Evolutionary conservation across 2,329 filamentous ascomycete genomes (phyloP).

Genomic region (Phialemoniopsis sp.): DNA sequence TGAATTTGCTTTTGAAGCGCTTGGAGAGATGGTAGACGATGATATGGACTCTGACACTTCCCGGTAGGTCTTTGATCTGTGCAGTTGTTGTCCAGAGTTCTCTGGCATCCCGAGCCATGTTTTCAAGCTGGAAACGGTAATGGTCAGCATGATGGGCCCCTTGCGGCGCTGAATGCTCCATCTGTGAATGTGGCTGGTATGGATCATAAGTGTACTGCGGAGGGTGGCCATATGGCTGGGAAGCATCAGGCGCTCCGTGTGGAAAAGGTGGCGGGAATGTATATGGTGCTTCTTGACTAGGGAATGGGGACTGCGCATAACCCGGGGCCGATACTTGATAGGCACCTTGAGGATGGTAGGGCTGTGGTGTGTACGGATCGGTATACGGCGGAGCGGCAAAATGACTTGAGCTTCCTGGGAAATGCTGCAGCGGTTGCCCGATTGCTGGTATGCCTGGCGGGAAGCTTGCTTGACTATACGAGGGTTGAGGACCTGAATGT

Average conservation of each 20-base stretch:
- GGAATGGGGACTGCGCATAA: constrained; percentile 18
- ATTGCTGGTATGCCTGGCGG: constrained; percentile 1
- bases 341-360: constrained; percentile 10
- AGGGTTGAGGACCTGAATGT: too few relatives aligned
- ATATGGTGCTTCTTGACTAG: constrained; percentile 8
- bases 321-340: constrained; percentile 15
- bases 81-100: constrained; percentile 60
- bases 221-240: constrained; percentile 8
- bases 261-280: constrained; percentile 18
- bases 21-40: constrained; percentile 60
- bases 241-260: constrained; percentile 6
- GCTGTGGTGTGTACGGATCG: constrained; percentile 7
- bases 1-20: constrained; percentile 53
- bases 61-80: constrained; percentile 56
- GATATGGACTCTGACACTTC: constrained; percentile 57
- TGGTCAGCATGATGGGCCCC: constrained; percentile 26
- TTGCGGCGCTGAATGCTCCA: constrained; percentile 11
- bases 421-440: constrained; percentile 6
- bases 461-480: background rate
- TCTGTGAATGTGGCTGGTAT: constrained; percentile 14
- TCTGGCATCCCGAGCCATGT: constrained; percentile 50
- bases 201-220: constrained; percentile 14
- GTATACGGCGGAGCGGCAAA: constrained; percentile 5
- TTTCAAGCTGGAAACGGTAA: constrained; percentile 43
- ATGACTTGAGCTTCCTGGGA: constrained; percentile 5